These are phyloP conservation scores for Lentinula sp. DNA, from an alignment of 768 basidiomycete species.

Conservation along the genomic window DNA sequence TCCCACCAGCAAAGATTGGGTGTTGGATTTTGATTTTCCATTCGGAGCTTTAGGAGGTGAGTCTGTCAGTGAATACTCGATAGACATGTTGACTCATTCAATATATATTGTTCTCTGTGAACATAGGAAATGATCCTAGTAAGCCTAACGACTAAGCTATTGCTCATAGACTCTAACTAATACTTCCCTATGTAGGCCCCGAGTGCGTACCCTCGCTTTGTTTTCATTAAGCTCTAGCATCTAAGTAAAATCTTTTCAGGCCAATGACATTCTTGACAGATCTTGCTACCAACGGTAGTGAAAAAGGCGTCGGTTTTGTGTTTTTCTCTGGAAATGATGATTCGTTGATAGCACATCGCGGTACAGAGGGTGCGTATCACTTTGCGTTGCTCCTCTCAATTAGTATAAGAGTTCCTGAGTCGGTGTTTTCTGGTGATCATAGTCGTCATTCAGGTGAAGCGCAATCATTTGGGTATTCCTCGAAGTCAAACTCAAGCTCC, in stretches of 20 bases:
- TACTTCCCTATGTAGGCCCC: conserved; percentile 11
- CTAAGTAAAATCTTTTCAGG: conserved; percentile 14
- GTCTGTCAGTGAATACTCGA: background rate
- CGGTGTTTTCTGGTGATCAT: background rate
- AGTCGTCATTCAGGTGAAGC: conserved; percentile 32
- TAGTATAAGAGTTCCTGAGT: background rate
- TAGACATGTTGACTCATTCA: background rate
- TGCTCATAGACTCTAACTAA: background rate
- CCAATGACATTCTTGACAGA: conserved; percentile 42
- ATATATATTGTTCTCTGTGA: background rate
- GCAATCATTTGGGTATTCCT: conserved; percentile 1
- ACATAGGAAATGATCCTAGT: background rate
- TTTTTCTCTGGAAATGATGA: conserved; percentile 49
- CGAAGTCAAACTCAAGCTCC: background rate
- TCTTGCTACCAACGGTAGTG: conserved; percentile 37
- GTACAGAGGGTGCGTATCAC: conserved; percentile 32
- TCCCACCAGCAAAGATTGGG: conserved; percentile 36
- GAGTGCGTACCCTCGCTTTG: conserved; percentile 9
- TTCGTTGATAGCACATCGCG: conserved; percentile 38
- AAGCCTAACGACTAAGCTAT: background rate
- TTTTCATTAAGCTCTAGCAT: background rate
- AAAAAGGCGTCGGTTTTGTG: conserved; percentile 27
- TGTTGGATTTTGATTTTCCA: conserved; percentile 18
- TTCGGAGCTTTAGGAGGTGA: background rate
- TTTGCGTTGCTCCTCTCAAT: background rate